Percentiles rank a stretch among this genome's conserved stretches.
Evolutionary conservation across 331 rosid species (phyloP).

Genomic region (Quercus lobata): DNA sequence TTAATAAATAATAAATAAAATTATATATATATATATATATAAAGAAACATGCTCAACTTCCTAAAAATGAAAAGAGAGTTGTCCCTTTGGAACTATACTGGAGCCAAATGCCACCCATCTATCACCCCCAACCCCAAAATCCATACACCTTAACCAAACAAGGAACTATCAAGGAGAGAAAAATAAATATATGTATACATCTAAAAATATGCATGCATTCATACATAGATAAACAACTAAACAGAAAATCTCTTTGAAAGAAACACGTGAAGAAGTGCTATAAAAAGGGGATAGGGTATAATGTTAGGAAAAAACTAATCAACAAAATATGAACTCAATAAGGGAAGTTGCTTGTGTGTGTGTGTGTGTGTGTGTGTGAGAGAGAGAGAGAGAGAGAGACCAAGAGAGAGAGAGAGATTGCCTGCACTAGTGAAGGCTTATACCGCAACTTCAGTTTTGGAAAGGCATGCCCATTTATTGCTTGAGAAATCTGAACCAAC

Average conservation of each 20-base stretch:
- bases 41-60: not conserved
- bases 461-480: slow-evolving; percentile 74
- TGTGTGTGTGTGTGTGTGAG: too few relatives aligned
- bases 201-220: not conserved
- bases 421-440: slow-evolving; percentile 92
- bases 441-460: slow-evolving; percentile 87
- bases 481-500: slow-evolving; percentile 71
- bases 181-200: not conserved
- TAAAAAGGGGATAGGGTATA: not conserved
- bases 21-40: not conserved
- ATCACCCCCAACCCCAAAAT: not conserved
- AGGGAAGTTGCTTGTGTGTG: not conserved
- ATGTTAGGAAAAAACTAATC: not conserved
- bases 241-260: slow-evolving; percentile 6
- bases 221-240: not conserved
- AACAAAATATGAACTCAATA: not conserved
- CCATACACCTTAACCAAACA: not conserved
- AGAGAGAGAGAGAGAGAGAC: not conserved
- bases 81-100: not conserved
- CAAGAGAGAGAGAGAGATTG: slow-evolving; percentile 17
- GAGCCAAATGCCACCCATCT: not conserved
- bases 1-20: not conserved
- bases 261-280: not conserved
- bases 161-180: not conserved
- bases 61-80: not conserved